Base-by-base conservation (phyloP, 768 basidiomycete genomes). In the Xerocomellus dryophilus region DNA sequence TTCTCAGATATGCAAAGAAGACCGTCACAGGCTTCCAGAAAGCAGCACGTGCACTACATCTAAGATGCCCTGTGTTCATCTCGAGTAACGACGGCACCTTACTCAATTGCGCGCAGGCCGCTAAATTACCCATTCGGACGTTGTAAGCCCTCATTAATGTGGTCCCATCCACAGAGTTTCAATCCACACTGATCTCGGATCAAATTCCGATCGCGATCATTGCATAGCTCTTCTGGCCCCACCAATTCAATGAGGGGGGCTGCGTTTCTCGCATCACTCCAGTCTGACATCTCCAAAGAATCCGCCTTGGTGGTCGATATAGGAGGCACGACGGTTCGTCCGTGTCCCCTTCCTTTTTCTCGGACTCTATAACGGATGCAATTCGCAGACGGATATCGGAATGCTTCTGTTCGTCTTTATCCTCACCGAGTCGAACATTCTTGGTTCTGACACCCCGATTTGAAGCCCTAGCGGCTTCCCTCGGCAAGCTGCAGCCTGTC, bases 161-260 rank as follows among this genome's bases (percentile, higher is more conserved):
- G 3, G 14, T n/a, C n/a, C 50, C 67, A 17, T 63, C 20, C 42
- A 10, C 36, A 50, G 61, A 51, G 17, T 43, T 20, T 59, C 52
- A 31, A 34, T 40, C 38, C 51, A 21, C 43, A 23, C 44, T 6
- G 21, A 31, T 48, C 31, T 47, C 45, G 52, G 47, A 35, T 56
- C 47, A 46, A 48, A 23, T 46, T 43, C 53, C 41, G 46, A 61
- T 56, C 57, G 15, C 49, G 20, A 51, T 18, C 11, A 38, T 52
- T 43, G 11, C 43, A 40, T 51, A 70, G 64, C 53, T 77, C 77
- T 20, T 79, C 77, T 40, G 82, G 82, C 3, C 80, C 84, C 7
- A 87, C 85, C 1, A 86, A 86, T 64, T 84, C 83, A 1, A 87
- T 86, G 84, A 73, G 85, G 46, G 85, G 84, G 9, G 85, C 84